phyloP scores from a whole-genome alignment of 2,329 filamentous ascomycete genomes.

The Coniochaeta sp. region DNA sequence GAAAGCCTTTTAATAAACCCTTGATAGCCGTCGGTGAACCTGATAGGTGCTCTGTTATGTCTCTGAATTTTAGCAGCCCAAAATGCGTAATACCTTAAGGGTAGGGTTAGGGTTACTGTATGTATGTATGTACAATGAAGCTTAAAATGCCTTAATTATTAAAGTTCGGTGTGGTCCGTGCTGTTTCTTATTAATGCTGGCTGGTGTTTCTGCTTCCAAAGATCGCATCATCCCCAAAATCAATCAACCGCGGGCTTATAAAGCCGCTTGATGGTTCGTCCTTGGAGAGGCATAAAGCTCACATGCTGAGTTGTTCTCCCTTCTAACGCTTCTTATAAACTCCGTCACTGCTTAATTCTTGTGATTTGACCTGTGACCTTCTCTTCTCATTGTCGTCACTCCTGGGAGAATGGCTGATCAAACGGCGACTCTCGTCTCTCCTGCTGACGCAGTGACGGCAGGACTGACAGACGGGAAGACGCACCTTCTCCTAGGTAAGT shows the following conservation, averaged over 20 bases:
- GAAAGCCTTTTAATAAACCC: too few species aligned
- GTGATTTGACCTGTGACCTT: background rate
- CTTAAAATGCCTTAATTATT: too few species aligned
- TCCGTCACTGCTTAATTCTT: too few species aligned
- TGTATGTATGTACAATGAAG: background rate
- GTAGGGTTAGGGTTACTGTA: too few species aligned
- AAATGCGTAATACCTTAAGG: background rate
- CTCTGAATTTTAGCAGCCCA: too few species aligned
- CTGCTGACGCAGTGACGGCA: background rate
- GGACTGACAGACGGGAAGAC: background rate
- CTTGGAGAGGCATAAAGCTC: background rate
- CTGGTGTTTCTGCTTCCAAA: too few species aligned
- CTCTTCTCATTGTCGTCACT: background rate
- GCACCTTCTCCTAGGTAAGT: background rate
- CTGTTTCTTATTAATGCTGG: background rate
- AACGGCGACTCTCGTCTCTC: background rate
- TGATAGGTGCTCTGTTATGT: too few species aligned
- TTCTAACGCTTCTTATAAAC: background rate
- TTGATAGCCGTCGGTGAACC: too few species aligned
- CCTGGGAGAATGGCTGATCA: background rate
- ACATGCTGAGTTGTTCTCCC: background rate
- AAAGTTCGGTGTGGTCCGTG: background rate
- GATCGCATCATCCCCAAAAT: too few species aligned
- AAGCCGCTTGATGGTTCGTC: background rate
- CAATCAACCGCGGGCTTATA: background rate